Evolutionary conservation across 1,139 yeast species (phyloP), one percentile per base, ranked within the genome.

Genomic region (Debaryomycetaceae sp.): DNA sequence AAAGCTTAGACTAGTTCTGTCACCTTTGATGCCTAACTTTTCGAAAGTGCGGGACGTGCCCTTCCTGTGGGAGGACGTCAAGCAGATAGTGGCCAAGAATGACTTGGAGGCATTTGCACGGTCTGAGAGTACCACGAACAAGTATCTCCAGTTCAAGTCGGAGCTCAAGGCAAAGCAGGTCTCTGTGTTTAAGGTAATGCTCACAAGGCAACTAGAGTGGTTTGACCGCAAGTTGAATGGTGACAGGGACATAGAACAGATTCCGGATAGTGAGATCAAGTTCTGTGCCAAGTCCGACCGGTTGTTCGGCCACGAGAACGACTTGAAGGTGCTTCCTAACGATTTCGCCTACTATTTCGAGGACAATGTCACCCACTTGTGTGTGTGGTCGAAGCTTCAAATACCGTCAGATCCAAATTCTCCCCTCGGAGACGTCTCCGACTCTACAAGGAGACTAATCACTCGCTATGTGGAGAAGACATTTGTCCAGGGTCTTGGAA

Each of bases 341-440:
- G 74, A 71, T 49, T 74, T 72, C 53, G 78, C 78, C 1, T 74
- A 74, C 55, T 67, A 66, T 50, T 70, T 73, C 49, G 72, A 63
- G 17, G 39, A 47, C 0, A 65, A 63, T 44, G 67, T 73, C 35
- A 53, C 52, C 29, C 79, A 74, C 54, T 58, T 72, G 45, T 73
- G 78, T 49, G 65, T 72, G 29, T 74, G 79, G 79, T 59, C 72
- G 23, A 74, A 74, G 54, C 53, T 62, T 36, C 52, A 47, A 23
- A 68, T 70, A 34, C 66, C 64, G 2, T 54, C 56, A 11, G 76
- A 70, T 52, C 63, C 63, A 20, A 47, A 53, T 31, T 63, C 69
- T 41, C 57, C 58, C 1, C 48, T 57, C 17, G 84, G 84, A 0
- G 84, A 79, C 53, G 73, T 79, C 29, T 62, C 76, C 11, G 45